These are phyloP conservation scores for Emergomyces orientalis DNA, from an alignment of 2,329 filamentous ascomycete genomes.

Conservation along the genomic window DNA sequence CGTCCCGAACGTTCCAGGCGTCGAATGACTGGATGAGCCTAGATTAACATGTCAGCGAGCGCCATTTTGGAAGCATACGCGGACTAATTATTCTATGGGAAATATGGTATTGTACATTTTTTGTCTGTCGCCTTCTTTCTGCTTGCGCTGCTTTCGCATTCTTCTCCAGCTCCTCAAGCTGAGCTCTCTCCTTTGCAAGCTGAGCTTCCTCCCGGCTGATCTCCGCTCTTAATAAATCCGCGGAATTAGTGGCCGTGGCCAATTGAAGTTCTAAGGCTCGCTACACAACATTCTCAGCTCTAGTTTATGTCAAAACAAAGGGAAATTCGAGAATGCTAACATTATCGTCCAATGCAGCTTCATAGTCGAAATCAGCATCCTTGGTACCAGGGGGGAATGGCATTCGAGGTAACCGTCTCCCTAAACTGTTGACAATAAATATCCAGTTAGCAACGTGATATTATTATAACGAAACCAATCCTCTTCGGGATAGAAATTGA, in stretches of 20 bases:
- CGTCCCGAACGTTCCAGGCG: slow-evolving; percentile 23
- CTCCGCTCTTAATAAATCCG: slow-evolving; percentile 33
- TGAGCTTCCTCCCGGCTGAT: slow-evolving; percentile 36
- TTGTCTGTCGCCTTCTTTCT: slow-evolving; percentile 33
- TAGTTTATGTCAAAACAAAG: slow-evolving; percentile 12
- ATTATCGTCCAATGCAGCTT: slow-evolving; percentile 35
- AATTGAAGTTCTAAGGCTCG: slow-evolving; percentile 31
- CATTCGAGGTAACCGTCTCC: slow-evolving; percentile 37
- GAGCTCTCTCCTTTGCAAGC: slow-evolving; percentile 32
- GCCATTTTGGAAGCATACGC: neutral
- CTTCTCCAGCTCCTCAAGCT: slow-evolving; percentile 35
- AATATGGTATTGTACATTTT: slow-evolving; percentile 25
- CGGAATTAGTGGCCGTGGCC: slow-evolving; percentile 32
- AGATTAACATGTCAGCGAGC: neutral
- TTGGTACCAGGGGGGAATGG: slow-evolving; percentile 37
- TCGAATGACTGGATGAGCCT: slow-evolving; percentile 35
- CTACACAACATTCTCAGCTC: slow-evolving; percentile 18
- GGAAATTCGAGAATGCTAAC: slow-evolving; percentile 21
- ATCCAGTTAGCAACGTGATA: neutral
- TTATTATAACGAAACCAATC: neutral
- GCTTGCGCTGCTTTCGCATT: slow-evolving; percentile 34
- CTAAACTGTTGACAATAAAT: slow-evolving; percentile 24
- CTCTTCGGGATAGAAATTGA: neutral
- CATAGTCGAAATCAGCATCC: slow-evolving; percentile 37
- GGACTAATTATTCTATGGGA: neutral